phyloP scores from a whole-genome alignment of 768 basidiomycete genomes.

The Lactarius psammicola region DNA sequence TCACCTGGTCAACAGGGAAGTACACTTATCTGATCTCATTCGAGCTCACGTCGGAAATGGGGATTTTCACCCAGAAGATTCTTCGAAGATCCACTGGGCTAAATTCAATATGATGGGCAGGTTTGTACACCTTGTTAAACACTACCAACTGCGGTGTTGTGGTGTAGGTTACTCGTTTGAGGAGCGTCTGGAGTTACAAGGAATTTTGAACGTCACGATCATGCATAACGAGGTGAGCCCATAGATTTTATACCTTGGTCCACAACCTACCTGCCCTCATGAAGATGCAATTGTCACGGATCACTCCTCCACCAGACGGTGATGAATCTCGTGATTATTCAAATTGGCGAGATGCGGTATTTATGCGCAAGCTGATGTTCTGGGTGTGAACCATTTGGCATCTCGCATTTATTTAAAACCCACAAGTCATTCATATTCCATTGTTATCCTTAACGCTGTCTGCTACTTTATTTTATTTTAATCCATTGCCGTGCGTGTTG shows the following conservation, averaged over 20 bases:
- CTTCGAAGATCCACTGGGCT: constrained; percentile 85
- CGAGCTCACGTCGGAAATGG: constrained; percentile 82
- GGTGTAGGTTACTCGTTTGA: constrained; percentile 53
- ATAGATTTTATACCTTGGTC: not conserved
- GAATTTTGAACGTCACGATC: constrained; percentile 55
- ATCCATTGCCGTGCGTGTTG: too few species aligned
- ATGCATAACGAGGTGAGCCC: constrained; percentile 68
- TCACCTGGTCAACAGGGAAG: constrained; percentile 55
- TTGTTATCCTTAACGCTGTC: constrained; percentile 9
- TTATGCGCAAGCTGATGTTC: constrained; percentile 35
- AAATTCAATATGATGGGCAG: constrained; percentile 93
- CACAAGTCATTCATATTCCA: constrained; percentile 17
- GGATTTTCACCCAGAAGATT: constrained; percentile 64
- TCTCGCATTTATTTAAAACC: constrained; percentile 1
- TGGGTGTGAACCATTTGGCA: constrained; percentile 28
- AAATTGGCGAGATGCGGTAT: constrained; percentile 32
- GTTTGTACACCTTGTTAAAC: constrained; percentile 72
- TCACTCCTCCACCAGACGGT: constrained; percentile 49
- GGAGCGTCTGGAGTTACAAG: constrained; percentile 53
- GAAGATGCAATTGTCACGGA: constrained; percentile 69
- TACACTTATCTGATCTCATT: constrained; percentile 87
- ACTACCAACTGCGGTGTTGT: constrained; percentile 76
- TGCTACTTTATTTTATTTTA: too few species aligned
- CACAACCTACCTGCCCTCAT: constrained; percentile 13
- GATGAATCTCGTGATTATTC: constrained; percentile 34